phyloP scores from a whole-genome alignment of 768 basidiomycete species.

The Lactarius psammicola region DNA sequence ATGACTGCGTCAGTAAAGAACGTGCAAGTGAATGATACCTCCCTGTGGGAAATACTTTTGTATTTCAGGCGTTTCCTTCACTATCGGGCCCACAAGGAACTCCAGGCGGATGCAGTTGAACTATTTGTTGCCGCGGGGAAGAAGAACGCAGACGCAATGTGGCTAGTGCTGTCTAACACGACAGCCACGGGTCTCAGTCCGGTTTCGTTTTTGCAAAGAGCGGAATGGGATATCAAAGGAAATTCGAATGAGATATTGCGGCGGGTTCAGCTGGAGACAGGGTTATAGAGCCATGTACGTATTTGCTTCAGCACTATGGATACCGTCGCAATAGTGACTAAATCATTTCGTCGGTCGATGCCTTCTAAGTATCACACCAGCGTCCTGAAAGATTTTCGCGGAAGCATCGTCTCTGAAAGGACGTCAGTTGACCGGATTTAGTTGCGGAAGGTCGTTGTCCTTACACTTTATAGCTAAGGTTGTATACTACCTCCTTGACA shows the following conservation, averaged over 20 bases:
- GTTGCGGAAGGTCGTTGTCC: slow-evolving; percentile 37
- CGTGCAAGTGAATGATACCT: slow-evolving; percentile 67
- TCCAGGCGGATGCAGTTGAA: slow-evolving; percentile 62
- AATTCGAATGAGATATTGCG: slow-evolving; percentile 36
- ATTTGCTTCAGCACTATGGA: neutral
- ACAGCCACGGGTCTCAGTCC: slow-evolving; percentile 42
- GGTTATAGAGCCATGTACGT: neutral
- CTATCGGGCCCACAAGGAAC: slow-evolving; percentile 61
- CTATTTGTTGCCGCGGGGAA: slow-evolving; percentile 60
- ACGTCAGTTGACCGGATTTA: neutral
- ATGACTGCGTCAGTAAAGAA: slow-evolving; percentile 64
- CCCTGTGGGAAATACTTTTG: slow-evolving; percentile 80
- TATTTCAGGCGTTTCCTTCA: slow-evolving; percentile 77
- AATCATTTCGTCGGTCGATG: slow-evolving; percentile 48
- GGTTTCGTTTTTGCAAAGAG: slow-evolving; percentile 51
- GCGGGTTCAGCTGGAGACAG: slow-evolving; percentile 9
- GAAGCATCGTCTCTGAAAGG: slow-evolving; percentile 75
- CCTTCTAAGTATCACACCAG: slow-evolving; percentile 77
- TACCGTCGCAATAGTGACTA: neutral
- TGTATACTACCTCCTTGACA: slow-evolving; percentile 90
- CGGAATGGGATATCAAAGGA: slow-evolving; percentile 60
- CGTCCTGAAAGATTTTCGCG: slow-evolving; percentile 71
- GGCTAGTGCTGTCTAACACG: slow-evolving; percentile 70
- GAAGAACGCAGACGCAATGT: slow-evolving; percentile 78
- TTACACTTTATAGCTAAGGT: slow-evolving; percentile 92